Conservation (phyloP, 2,329 filamentous ascomycete genomes). For the Alternaria tenuissima region DNA sequence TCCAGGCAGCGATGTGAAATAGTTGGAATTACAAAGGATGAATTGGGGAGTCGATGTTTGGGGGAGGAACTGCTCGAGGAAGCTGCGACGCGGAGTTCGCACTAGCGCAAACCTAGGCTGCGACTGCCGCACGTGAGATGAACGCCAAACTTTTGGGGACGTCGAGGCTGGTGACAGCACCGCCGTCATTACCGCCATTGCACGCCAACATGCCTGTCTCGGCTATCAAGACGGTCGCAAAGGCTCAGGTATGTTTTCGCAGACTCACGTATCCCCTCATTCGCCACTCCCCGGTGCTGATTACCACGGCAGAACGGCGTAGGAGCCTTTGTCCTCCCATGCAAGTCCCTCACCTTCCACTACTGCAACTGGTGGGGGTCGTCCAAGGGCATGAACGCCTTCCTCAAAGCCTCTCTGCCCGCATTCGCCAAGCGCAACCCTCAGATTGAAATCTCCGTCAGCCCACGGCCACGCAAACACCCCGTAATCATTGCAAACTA, state of each 20-base stretch:
- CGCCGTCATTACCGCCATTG: constrained; percentile 23
- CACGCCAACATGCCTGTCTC: constrained; percentile 56
- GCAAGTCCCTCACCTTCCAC: constrained; percentile 93
- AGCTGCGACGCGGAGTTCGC: constrained; percentile 28
- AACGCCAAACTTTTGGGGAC: constrained; percentile 28
- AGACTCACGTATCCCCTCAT: accelerated
- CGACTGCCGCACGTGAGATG: constrained; percentile 36
- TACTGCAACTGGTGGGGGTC: constrained; percentile 97
- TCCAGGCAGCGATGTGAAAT: constrained; percentile 34
- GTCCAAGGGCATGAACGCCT: constrained; percentile 91
- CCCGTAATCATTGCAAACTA: constrained; percentile 89
- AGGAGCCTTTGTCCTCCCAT: constrained; percentile 95
- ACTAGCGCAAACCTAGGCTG: constrained; percentile 33
- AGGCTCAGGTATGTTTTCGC: constrained; percentile 60
- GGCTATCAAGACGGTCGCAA: constrained; percentile 62
- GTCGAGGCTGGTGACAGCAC: constrained; percentile 6
- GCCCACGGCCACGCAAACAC: constrained; percentile 87
- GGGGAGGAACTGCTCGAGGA: constrained; percentile 16
- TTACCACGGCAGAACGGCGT: constrained; percentile 79
- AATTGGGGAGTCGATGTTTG: constrained; percentile 23
- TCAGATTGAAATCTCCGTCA: constrained; percentile 89
- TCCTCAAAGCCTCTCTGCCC: constrained; percentile 79
- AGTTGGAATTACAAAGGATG: constrained; percentile 39
- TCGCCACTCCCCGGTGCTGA: constrained; percentile 17
- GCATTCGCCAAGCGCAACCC: constrained; percentile 83